Evolutionary conservation across 176 grass and related monocot species (phyloP).

Genomic region (Urochloa ruziziensis): DNA sequence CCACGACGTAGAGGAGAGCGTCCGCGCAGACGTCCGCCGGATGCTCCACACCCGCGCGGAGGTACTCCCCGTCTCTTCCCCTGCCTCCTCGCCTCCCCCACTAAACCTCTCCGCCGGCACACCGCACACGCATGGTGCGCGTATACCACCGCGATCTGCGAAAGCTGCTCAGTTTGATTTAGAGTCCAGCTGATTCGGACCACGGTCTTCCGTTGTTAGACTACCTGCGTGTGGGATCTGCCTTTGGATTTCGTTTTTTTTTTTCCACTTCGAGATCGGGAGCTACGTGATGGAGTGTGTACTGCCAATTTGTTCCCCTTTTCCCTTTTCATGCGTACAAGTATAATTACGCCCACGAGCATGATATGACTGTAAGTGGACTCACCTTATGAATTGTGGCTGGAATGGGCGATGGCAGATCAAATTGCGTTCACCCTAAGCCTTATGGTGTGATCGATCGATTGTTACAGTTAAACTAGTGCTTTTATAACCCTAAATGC

Average conservation of each 20-base stretch:
- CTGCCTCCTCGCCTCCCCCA: not conserved
- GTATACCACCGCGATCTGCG: constrained; percentile 14
- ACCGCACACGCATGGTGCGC: not conserved
- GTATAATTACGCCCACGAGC: not conserved
- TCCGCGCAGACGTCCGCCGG: constrained; percentile 85
- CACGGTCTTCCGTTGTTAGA: not conserved
- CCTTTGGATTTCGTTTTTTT: constrained; percentile 15
- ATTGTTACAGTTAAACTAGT: not conserved
- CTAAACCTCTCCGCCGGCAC: constrained; percentile 23
- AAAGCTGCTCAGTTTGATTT: not conserved
- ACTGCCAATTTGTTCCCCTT: not conserved
- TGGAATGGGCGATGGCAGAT: not conserved
- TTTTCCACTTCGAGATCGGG: constrained; percentile 1
- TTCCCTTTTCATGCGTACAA: not conserved
- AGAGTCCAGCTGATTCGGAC: not conserved
- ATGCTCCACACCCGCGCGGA: constrained; percentile 94
- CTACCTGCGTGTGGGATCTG: constrained; percentile 27
- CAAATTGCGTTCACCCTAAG: not conserved
- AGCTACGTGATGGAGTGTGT: not conserved
- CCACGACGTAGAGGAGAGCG: constrained; percentile 72
- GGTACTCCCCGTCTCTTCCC: constrained; percentile 38
- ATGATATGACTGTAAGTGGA: not conserved
- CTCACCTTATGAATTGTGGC: constrained; percentile 6
- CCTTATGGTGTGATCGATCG: not conserved
- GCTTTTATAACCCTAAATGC: not conserved